Base-by-base conservation (phyloP, 306 rosid genomes). In the Citrullus amarus region DNA sequence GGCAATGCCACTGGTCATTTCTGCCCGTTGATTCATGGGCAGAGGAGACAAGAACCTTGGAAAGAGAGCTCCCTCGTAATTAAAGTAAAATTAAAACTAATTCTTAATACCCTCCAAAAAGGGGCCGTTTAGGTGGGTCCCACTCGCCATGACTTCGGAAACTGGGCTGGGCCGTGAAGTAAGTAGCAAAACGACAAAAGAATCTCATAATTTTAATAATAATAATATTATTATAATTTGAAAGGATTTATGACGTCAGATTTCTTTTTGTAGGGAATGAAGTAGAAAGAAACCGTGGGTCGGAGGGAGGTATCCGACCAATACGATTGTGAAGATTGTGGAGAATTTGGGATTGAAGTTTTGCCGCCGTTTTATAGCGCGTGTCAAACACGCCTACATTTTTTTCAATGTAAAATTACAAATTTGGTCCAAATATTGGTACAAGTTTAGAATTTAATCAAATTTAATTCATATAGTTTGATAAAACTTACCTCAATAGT, bases 1-100 rank as follows among this genome's bases (percentile, higher is more conserved):
- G 2, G n/a, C 14, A n/a, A 41, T 9, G 20, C 12, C 76, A 71
- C 76, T 71, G 41, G 76, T 25, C 22, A 71, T 48, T 71, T 71
- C 76, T 46, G 76, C 58, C 76, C 76, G 76, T 46, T 71, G 41
- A 71, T 71, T 71, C 76, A 25, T 71, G 22, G 76, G 76, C 76
- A 71, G 76, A 70, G 76, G 30, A 22, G 58, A 71, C 76, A 71
- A 71, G 13, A 71, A 71, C 76, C 58, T 70, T 5, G 57, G 13
- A 22, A 70, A 70, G 30, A 6, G 76, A 44, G 76, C 58, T 70
- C 36, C 22, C 39, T 22, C 36, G 34, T 43, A 11, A 69, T 39
- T 71, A 11, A 69, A 66, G 20, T 18, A 9, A 68, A 39, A 41
- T 36, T 8, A n/a, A 1, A 0, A 20, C 0, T 38, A 39, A 8